Evolutionary conservation across 176 grass and related monocot species (phyloP).

Genomic region (Coix lacrymajobi): DNA sequence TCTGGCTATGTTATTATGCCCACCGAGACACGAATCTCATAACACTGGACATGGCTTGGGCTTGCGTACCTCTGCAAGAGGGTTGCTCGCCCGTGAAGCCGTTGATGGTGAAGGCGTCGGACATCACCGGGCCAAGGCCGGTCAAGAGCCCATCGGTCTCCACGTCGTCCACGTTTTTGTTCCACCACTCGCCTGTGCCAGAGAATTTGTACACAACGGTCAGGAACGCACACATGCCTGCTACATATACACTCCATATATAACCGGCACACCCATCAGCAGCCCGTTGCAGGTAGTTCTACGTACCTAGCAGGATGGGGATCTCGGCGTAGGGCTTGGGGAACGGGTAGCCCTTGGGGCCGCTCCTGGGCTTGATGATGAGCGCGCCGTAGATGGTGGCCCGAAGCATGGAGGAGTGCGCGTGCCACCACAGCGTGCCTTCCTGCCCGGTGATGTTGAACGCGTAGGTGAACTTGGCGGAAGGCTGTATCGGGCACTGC

Average conservation of each 20-base stretch:
- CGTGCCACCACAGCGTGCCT: conserved; percentile 91
- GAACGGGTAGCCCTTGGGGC: conserved; percentile 34
- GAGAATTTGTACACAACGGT: background rate
- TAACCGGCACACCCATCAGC: background rate
- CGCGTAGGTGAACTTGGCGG: conserved; percentile 19
- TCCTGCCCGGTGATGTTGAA: conserved; percentile 61
- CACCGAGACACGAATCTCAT: background rate
- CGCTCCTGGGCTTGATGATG: conserved; percentile 30
- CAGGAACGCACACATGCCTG: background rate
- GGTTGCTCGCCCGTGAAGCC: conserved; percentile 30
- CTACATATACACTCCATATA: no score
- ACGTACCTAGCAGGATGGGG: conserved; percentile 31
- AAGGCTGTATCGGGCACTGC: conserved; percentile 23
- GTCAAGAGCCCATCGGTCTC: conserved; percentile 3
- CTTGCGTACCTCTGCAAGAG: background rate
- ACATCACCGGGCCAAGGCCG: background rate
- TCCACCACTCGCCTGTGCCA: conserved; percentile 10
- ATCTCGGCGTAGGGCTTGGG: conserved; percentile 30
- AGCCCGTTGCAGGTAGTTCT: background rate
- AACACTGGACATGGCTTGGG: background rate
- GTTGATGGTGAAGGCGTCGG: conserved; percentile 43
- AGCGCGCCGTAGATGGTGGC: conserved; percentile 62
- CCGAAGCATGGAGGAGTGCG: conserved; percentile 39
- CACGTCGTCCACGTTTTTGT: conserved; percentile 32
- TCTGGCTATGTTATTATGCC: no score